These are phyloP conservation scores for Effrenium voratum DNA, from an alignment of 73 alveolate species.

Conservation along the genomic window DNA sequence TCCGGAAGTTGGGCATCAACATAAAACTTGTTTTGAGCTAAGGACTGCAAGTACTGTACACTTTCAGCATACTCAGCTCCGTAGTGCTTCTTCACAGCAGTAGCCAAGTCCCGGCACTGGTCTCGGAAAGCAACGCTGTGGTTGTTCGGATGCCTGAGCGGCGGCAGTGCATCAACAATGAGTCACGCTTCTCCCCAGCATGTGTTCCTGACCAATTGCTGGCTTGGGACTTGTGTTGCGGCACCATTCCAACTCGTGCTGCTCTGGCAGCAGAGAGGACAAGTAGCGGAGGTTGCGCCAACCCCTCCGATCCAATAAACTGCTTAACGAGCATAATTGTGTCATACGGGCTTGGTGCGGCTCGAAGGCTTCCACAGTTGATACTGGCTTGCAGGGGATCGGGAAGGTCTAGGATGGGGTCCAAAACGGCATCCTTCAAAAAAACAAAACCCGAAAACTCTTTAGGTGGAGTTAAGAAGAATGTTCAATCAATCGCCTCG, in stretches of 20 bases:
- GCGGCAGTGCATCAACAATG: too few relatives aligned
- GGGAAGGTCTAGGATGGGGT: not conserved
- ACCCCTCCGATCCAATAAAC: not conserved
- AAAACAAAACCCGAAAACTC: too few relatives aligned
- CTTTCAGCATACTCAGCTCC: not conserved
- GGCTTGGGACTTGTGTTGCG: not conserved
- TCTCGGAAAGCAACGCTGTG: not conserved
- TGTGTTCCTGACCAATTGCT: not conserved
- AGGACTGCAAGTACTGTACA: not conserved
- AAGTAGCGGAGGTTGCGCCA: not conserved
- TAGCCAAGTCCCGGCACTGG: not conserved
- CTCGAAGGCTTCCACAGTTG: not conserved
- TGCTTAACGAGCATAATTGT: not conserved
- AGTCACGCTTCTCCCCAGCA: not conserved
- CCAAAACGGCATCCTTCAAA: too few relatives aligned
- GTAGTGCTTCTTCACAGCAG: not conserved
- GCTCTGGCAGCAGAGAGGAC: not conserved
- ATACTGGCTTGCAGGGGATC: not conserved
- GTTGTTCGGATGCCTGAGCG: constrained; percentile 26
- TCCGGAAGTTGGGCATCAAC: not conserved
- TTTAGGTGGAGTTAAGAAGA: too few relatives aligned
- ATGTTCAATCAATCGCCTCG: too few relatives aligned
- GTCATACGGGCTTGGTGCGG: not conserved
- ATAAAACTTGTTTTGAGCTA: not conserved
- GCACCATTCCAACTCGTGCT: not conserved